Percentiles rank a stretch among this genome's conserved stretches.
These are phyloP conservation scores for Kwoniella sp. DNA, from an alignment of 768 basidiomycete species.

Conservation along the genomic window DNA sequence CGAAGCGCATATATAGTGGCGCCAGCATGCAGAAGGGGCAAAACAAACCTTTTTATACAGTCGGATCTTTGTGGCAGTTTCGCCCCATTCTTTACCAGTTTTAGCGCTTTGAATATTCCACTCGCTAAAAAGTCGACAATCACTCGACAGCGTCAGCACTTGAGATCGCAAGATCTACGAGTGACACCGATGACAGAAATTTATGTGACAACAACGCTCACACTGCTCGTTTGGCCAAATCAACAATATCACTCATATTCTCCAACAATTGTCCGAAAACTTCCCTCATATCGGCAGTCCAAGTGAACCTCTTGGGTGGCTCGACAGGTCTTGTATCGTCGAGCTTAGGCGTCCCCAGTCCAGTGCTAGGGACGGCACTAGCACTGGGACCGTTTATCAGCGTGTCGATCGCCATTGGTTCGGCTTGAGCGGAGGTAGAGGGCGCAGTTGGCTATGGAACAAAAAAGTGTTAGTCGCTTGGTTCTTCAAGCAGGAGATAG, in stretches of 20 bases:
- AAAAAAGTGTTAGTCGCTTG: background rate
- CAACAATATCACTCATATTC: slow-evolving; percentile 32
- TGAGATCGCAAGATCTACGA: background rate
- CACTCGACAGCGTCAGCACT: background rate
- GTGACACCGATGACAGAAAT: too few species aligned
- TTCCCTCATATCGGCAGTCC: slow-evolving; percentile 40
- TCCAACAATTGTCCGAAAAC: slow-evolving; percentile 42
- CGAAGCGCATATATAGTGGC: too few species aligned
- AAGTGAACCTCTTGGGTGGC: slow-evolving; percentile 37
- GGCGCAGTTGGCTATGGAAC: background rate
- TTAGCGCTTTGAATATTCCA: slow-evolving; percentile 20
- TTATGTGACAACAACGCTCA: slow-evolving; percentile 11
- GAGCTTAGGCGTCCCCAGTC: slow-evolving; percentile 14
- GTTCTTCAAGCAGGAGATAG: background rate
- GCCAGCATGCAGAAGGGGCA: too few species aligned
- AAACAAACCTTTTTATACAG: slow-evolving; percentile 38
- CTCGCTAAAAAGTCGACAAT: slow-evolving; percentile 3
- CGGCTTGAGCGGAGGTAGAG: background rate
- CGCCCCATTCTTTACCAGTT: slow-evolving; percentile 27
- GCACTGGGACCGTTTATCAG: slow-evolving; percentile 8
- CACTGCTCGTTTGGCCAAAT: slow-evolving; percentile 28
- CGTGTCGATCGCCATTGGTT: slow-evolving; percentile 20
- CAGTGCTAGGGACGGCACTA: background rate
- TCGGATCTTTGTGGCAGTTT: slow-evolving; percentile 15
- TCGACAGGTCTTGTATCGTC: slow-evolving; percentile 30